These are phyloP conservation scores for Selenicereus undatus DNA, from an alignment of 148 eudicot species.

Conservation along the genomic window DNA sequence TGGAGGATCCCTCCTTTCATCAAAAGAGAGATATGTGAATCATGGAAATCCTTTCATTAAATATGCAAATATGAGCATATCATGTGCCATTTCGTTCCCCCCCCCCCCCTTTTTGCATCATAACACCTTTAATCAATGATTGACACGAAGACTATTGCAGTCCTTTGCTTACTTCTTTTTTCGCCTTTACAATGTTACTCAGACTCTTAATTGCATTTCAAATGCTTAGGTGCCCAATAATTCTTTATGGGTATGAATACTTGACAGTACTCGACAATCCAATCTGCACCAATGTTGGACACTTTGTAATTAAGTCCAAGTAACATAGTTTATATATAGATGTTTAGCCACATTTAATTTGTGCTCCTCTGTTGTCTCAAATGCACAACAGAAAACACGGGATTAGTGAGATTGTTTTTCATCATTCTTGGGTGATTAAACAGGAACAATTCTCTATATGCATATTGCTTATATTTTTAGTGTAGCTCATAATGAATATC, in stretches of 20 bases:
- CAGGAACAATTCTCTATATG: not conserved
- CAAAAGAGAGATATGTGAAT: not conserved
- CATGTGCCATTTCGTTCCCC: not conserved
- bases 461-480: constrained; percentile 2
- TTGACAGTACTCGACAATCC: not conserved
- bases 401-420: not conserved
- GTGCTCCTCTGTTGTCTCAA: not conserved
- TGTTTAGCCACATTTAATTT: not conserved
- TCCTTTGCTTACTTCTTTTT: not conserved
- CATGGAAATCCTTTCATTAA: not conserved
- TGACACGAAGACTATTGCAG: too few species aligned
- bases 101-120: not conserved
- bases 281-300: not conserved
- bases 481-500: not conserved
- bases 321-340: not conserved
- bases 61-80: not conserved
- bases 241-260: not conserved
- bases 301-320: not conserved
- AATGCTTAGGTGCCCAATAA: too few species aligned
- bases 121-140: not conserved
- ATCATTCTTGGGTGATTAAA: not conserved
- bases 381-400: too few species aligned
- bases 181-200: too few species aligned
- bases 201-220: too few species aligned
- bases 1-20: not conserved